Base-by-base conservation (phyloP, 768 basidiomycete genomes). In the Harrya chromipes region DNA sequence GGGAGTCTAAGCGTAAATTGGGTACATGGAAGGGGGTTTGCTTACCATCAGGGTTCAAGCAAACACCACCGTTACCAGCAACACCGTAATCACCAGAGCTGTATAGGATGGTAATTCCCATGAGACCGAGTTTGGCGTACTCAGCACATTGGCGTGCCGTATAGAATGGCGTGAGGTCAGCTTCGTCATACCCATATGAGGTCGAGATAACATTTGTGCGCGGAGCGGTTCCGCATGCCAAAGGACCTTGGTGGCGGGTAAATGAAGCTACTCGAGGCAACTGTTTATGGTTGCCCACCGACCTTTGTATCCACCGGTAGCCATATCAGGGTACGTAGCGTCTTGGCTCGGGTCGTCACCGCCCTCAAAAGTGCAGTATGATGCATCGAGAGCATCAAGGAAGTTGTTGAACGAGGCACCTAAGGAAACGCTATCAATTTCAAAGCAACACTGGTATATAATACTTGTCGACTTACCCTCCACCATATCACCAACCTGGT, bases 1-100 rank as follows among this genome's bases (percentile, higher is more conserved):
- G 10, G 11, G 10, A 36, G 14, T 29, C 40, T 38, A 23, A 49
- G 50, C 6, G 6, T 23, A 19, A 23, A 13, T 11, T 13, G 20
- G 40, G 0, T 26, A 6, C 8, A n/a, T 26, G 5, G n/a, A 44
- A 4, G 27, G 16, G 9, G 11, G n/a, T 23, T 21, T 10, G 40
- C 43, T 29, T 36, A 55, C 73, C 71, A 4, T 54, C 50, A 2
- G 66, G 24, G 38, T 63, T 56, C 31, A 74, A 52, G 51, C 76
- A 76, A 14, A 53, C 11, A 19, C 54, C 61, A 6, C 40, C 54
- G 29, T 53, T 50, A 1, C 74, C 74, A 1, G 70, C 74, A n/a
- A 77, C 76, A 43, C 76, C 75, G 26, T 59, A 59, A 49, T 78
- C 75, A 19, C 77, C 77, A 7, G 75, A 74, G 26, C 69, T 66